Conservation (phyloP, 352 stramenopile species). For the Globisporangium apiculatum region DNA sequence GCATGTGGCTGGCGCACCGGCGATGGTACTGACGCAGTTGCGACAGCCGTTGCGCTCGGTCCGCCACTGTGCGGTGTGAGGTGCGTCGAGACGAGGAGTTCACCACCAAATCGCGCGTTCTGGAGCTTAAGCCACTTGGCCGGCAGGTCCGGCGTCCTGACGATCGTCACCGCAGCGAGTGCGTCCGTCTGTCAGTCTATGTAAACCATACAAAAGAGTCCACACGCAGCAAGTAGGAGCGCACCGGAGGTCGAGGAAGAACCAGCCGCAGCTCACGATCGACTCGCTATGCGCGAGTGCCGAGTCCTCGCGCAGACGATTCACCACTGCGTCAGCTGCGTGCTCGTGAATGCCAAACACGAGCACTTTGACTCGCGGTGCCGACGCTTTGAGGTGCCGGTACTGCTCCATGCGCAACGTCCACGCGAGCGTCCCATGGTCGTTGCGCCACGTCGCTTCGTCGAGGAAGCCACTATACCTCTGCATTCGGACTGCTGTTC, state of each 20-base stretch:
- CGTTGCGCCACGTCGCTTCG: conserved; percentile 41
- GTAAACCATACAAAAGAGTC: neutral
- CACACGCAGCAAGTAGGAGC: neutral
- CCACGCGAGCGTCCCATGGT: conserved; percentile 51
- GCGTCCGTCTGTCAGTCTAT: too few species aligned
- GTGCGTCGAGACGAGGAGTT: conserved; percentile 48
- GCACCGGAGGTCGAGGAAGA: conserved; percentile 75
- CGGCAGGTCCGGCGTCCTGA: conserved; percentile 62
- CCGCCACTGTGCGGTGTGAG: neutral
- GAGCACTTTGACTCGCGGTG: conserved; percentile 59
- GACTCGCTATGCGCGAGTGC: conserved; percentile 21
- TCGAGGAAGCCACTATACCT: conserved; percentile 34
- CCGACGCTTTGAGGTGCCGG: conserved; percentile 56
- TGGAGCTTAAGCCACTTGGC: conserved; percentile 66
- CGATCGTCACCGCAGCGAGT: neutral
- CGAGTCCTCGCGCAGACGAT: conserved; percentile 6
- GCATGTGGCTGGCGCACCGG: neutral
- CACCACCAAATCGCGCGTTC: conserved; percentile 60
- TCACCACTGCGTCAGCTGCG: conserved; percentile 8
- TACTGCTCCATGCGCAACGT: conserved; percentile 53
- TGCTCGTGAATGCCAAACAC: conserved; percentile 51
- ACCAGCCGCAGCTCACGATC: conserved; percentile 70
- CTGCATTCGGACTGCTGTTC: too few species aligned
- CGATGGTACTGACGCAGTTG: neutral
- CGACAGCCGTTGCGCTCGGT: neutral